Conservation (phyloP, 306 rosid species). For the Carpinus fangiana region DNA sequence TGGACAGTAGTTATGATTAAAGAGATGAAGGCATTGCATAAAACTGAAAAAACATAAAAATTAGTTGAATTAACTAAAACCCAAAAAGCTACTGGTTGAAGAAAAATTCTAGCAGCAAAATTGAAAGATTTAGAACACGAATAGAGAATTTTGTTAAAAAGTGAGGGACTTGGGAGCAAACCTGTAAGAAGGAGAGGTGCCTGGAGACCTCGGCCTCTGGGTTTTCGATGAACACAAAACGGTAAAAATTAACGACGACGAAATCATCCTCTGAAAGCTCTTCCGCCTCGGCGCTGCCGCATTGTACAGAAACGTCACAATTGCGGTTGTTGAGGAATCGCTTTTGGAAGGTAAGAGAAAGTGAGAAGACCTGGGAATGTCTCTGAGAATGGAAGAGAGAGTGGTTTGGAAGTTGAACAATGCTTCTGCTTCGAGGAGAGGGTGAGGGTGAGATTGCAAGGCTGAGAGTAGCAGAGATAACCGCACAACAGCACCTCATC, state of each 20-base stretch:
- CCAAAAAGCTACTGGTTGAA: no score
- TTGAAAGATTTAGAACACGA: no score
- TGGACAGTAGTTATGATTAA: no score
- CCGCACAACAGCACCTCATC: conserved; percentile 24
- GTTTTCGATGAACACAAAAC: conserved; percentile 60
- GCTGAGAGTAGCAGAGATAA: background rate
- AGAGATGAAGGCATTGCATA: no score
- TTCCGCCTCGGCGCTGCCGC: background rate
- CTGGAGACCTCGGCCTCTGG: conserved; percentile 59
- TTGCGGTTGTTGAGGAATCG: background rate
- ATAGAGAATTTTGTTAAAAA: background rate
- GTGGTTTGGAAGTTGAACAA: conserved; percentile 6
- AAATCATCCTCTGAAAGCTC: conserved; percentile 36
- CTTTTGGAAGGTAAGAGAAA: conserved; percentile 31
- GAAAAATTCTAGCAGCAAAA: no score
- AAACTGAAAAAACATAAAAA: no score
- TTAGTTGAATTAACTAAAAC: no score
- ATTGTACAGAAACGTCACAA: background rate
- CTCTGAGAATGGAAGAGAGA: conserved; percentile 24
- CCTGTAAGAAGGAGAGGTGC: conserved; percentile 70
- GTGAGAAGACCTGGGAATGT: conserved; percentile 11
- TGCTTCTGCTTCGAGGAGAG: background rate
- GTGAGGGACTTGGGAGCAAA: conserved; percentile 10
- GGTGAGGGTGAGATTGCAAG: conserved; percentile 15
- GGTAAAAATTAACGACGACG: conserved; percentile 82